Percentiles rank a stretch among this genome's conserved stretches.
phyloP scores from a whole-genome alignment of 495 filamentous ascomycete genomes.

The Xylaria longipes region DNA sequence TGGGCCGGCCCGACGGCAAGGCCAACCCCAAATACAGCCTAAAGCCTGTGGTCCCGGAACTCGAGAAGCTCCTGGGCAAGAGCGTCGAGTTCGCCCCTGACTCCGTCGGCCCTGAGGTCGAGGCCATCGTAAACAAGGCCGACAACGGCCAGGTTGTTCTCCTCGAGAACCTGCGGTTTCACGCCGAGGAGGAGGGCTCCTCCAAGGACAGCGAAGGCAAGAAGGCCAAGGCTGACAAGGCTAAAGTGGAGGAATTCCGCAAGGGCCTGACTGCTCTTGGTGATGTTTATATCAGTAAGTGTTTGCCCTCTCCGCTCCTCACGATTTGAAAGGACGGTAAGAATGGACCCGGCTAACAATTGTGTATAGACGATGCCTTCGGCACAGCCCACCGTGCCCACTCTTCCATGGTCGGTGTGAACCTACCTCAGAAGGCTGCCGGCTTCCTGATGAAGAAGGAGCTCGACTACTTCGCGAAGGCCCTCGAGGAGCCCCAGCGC shows the following conservation, averaged over 20 bases:
- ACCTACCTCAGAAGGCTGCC: constrained; percentile 93
- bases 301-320: neutral
- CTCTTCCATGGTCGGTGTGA: constrained; percentile 97
- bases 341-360: neutral
- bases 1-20: constrained; percentile 93
- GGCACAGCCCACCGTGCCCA: constrained; percentile 97
- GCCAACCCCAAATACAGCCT: constrained; percentile 90
- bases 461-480: constrained; percentile 98
- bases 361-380: constrained; percentile 89
- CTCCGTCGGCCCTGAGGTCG: constrained; percentile 86
- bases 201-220: constrained; percentile 90
- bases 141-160: constrained; percentile 84
- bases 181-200: constrained; percentile 96
- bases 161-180: constrained; percentile 97
- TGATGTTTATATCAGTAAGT: constrained; percentile 95
- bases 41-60: constrained; percentile 87
- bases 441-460: constrained; percentile 99
- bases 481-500: constrained; percentile 88
- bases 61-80: constrained; percentile 85
- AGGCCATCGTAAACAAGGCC: constrained; percentile 87
- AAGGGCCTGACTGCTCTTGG: constrained; percentile 93
- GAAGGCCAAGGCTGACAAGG: constrained; percentile 97
- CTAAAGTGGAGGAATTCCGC: constrained; percentile 88
- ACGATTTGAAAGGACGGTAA: neutral
- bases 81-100: constrained; percentile 90